Evolutionary conservation across 805 yeast species (phyloP), one percentile per base, ranked within the genome.

Genomic region (Nakazawaea molendinolei): DNA sequence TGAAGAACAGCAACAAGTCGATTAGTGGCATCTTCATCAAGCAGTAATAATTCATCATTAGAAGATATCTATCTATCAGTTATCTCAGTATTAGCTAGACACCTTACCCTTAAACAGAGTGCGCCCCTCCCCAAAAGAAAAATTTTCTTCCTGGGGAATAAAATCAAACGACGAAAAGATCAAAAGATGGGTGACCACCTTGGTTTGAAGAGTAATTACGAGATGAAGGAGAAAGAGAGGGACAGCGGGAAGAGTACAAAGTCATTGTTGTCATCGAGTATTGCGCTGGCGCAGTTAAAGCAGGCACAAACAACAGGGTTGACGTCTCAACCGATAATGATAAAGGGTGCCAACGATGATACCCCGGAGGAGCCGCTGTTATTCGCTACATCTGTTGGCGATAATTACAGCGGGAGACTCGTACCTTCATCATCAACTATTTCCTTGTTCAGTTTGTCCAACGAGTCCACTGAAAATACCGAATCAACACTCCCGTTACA

Each of bases 381-480:
- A 30, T 44, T 56, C 24, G 65, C 64, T 3, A 52, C 60, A 1
- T 58, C 64, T 0, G 58, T 55, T 4, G 63, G 61, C 4, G 45
- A 44, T 6, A 61, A 53, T n/a, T 39, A 51, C 17, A 58, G 52
- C 5, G 59, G 59, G 2, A 34, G 49, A 14, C 42, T 60, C 15
- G 50, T 60, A 10, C 63, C 64, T 5, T 55, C 65, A 5, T 48
- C 63, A 5, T 56, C 64, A 9, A 52, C 52, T 17, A 58, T 58
- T 10, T 55, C 66, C 7, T 44, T 61, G 13, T 45, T 61, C 7
- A 60, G 65, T 1, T 46, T 61, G 25, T 58, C 49, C 34, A 56
- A 25, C 28, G 39, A 40, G 21, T 20, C 20, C n/a, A 5, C 18
- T 8, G 7, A 16, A 14, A 7, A 13, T n/a, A 26, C 25, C n/a